Evolutionary conservation across 2,329 filamentous ascomycete genomes (phyloP), one percentile per base, ranked within the genome.

Genomic region (Talaromyces amestolkiae): DNA sequence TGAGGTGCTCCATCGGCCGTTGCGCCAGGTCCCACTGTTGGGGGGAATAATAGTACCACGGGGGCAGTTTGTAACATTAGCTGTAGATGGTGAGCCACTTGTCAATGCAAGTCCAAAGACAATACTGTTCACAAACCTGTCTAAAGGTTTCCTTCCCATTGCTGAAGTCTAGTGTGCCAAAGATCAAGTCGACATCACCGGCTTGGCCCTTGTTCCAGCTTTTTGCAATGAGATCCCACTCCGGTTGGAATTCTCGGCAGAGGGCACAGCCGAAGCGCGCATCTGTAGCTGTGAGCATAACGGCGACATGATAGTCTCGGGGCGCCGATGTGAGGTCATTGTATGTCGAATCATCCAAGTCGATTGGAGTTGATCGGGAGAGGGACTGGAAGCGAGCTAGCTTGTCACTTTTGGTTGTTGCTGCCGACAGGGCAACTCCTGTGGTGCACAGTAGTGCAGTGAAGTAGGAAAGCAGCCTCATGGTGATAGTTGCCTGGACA

Each of bases 51-150:
- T 53, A 97, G 82, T 51, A 99, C 84, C 45, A 98, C 90, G 1
- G 95, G 95, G 7, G 95, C 95, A 56, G 94, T 97, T 88, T 97
- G 92, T 49, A 99, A 88, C 79, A 91, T 89, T 71, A 98, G 86
- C 94, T 98, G 71, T 70, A 65, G 43, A 31, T 15, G 22, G 9
- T 51, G 31, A 61, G 70, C 68, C 68, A 70, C 37, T 24, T 59
- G 37, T 61, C 61, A 6, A 64, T 45, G 10, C 51, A 59, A 65
- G 53, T 49, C 41, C 3, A 33, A 9, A 58, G 27, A 53, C n/a
- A 56, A 24, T 17, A 22, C 3, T 31, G 9, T n/a, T 19, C 53
- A 73, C 84, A 69, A 83, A 97, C 93, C 80, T 91, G 91, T 81
- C 97, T 87, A 73, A 99, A 99, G 2, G 90, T 89, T 19, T 87